Percentiles rank a stretch among this genome's conserved stretches.
phyloP scores from a whole-genome alignment of 108 stramenopile species.

The Skeletonema potamos region DNA sequence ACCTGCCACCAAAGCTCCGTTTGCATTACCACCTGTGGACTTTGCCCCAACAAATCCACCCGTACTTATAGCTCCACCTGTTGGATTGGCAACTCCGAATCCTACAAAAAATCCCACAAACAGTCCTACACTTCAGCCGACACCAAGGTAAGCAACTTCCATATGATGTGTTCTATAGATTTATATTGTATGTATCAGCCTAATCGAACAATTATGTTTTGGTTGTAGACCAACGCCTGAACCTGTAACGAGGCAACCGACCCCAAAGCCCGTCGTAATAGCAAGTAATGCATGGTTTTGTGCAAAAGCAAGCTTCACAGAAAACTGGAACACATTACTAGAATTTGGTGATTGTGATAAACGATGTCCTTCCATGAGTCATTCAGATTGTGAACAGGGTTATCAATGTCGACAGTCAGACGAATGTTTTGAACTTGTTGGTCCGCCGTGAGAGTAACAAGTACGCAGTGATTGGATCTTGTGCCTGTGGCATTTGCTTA shows the following conservation, averaged over 20 bases:
- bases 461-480: background rate
- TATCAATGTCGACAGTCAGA: slow-evolving; percentile 26
- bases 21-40: slow-evolving; percentile 2
- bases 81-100: background rate
- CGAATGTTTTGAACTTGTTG: slow-evolving; percentile 9
- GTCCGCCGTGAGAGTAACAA: background rate
- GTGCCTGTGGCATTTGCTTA: no score
- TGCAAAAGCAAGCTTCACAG: slow-evolving; percentile 24
- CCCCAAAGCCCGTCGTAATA: slow-evolving; percentile 10
- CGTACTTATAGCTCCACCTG: background rate
- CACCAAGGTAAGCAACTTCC: background rate
- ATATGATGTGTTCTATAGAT: background rate
- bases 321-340: slow-evolving; percentile 43
- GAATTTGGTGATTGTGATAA: slow-evolving; percentile 34
- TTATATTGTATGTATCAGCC: background rate
- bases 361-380: slow-evolving; percentile 15
- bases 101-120: background rate
- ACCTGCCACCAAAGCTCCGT: background rate
- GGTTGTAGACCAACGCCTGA: background rate
- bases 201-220: background rate
- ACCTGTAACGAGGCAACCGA: slow-evolving; percentile 11
- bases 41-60: slow-evolving; percentile 2
- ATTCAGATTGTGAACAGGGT: slow-evolving; percentile 34
- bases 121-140: slow-evolving; percentile 3
- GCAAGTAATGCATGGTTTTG: slow-evolving; percentile 22